Conservation (phyloP, 1,139 yeast genomes). For the Sugiyamaella sp. region DNA sequence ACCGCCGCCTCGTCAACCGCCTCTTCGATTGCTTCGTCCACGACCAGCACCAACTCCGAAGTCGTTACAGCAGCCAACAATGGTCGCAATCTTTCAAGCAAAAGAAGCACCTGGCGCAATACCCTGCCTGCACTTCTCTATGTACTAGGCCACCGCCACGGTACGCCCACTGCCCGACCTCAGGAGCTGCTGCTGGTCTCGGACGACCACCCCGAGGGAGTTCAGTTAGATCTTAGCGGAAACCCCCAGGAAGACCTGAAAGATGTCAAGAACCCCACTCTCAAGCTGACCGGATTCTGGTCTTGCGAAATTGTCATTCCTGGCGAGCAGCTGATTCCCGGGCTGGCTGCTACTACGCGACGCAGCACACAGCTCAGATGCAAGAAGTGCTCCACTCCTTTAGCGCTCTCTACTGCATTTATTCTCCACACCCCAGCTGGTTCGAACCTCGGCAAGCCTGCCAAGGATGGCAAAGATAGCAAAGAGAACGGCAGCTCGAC, state of each 20-base stretch:
- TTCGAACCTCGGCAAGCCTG: conserved; percentile 10
- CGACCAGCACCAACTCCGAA: conserved; percentile 12
- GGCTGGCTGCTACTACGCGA: conserved; percentile 19
- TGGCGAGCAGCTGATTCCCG: conserved; percentile 18
- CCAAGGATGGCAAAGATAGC: background rate
- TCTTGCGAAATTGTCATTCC: conserved; percentile 22
- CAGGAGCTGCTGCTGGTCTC: conserved; percentile 33
- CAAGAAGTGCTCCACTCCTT: conserved; percentile 40
- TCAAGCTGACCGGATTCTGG: conserved; percentile 22
- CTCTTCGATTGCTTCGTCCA: conserved; percentile 5
- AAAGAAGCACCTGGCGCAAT: conserved; percentile 21
- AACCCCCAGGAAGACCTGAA: conserved; percentile 20
- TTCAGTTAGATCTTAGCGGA: conserved; percentile 71
- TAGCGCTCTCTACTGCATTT: conserved; percentile 36
- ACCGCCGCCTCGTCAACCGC: conserved; percentile 8
- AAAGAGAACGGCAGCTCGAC: conserved; percentile 11
- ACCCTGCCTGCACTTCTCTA: conserved; percentile 22
- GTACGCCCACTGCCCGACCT: conserved; percentile 22
- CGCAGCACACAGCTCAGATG: conserved; percentile 37
- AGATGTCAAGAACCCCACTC: conserved; percentile 15
- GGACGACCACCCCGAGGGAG: conserved; percentile 64
- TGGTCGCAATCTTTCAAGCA: background rate
- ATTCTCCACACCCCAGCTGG: conserved; percentile 33
- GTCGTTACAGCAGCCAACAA: background rate
- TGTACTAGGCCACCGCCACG: conserved; percentile 19